Evolutionary conservation across 805 yeast species (phyloP), one percentile per base, ranked within the genome.

Genomic region (Pichia ethanolica): DNA sequence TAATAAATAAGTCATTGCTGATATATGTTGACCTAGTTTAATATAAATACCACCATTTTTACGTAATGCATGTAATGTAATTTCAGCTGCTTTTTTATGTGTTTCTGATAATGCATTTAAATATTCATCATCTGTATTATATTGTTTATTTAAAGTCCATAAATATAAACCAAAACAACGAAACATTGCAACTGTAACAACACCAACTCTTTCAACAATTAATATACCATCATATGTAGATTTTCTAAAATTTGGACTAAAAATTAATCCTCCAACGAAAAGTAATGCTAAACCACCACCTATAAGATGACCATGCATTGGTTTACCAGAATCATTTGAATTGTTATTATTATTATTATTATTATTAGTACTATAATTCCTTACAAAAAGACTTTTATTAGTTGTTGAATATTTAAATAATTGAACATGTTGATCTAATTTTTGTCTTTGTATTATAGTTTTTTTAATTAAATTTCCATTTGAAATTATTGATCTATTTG

Each of bases 21-120:
- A 78, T 11, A 93, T 71, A 62, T 93, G 99, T 64, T 93, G 99
- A 11, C 99, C 99, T 41, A 93, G 70, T 65, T 93, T 93, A 65
- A 93, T 93, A 65, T 83, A 93, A 7, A 93, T 75, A 1, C 99
- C 99, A 14, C 96, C 97, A 61, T 93, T 93, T 33, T 71, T 72
- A 61, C 87, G 89, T 35, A 93, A 68, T 0, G 97, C 97, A 40
- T 70, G 67, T 49, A 88, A 71, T 0, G 99, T 88, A 47, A 89
- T 81, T 10, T 71, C 61, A 0, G 99, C 97, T 44, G 96, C 89
- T 49, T 71, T 70, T 50, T 71, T 64, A 63, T 93, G 98, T 40
- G 96, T 86, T 39, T 72, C 65, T 7, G 77, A 66, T 45, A 91
- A 65, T 1, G 83, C 91, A 5, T 60, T 56, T 3, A 64, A 57